These are phyloP conservation scores for Abelmoschus esculentus DNA, from an alignment of 345 rosid species.

Conservation along the genomic window DNA sequence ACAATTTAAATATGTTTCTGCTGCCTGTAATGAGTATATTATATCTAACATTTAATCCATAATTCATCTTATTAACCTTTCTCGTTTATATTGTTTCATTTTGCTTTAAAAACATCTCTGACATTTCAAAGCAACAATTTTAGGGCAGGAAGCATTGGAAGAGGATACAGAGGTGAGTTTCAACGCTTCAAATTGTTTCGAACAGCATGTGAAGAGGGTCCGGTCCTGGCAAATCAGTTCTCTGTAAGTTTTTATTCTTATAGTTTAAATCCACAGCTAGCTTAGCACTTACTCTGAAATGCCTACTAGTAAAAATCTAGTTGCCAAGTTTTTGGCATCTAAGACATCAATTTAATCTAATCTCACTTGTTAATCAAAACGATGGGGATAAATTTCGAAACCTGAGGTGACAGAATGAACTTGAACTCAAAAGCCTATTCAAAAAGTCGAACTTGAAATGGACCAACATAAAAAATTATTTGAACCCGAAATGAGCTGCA, in stretches of 20 bases:
- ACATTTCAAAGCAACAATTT: neutral
- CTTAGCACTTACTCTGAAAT: neutral
- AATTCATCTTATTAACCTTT: neutral
- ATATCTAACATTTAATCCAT: neutral
- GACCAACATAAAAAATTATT: too few species aligned
- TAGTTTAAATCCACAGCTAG: neutral
- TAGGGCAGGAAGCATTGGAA: constrained; percentile 89
- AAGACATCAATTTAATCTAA: too few species aligned
- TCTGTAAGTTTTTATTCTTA: constrained; percentile 56
- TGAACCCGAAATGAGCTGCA: too few species aligned
- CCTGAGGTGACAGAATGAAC: too few species aligned
- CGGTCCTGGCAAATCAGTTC: constrained; percentile 83
- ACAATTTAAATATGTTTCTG: neutral
- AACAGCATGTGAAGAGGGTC: constrained; percentile 55
- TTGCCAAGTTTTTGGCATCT: too few species aligned
- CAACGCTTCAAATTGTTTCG: constrained; percentile 77
- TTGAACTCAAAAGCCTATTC: too few species aligned
- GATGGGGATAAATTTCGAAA: too few species aligned
- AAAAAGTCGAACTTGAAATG: too few species aligned
- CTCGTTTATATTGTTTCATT: neutral
- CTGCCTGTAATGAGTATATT: neutral
- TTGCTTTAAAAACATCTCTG: neutral
- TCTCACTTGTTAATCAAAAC: too few species aligned
- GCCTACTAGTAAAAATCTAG: too few species aligned
- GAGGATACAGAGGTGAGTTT: constrained; percentile 87